Conservation (phyloP, 116 monocot genomes). For the Phalaenopsis hybrid region DNA sequence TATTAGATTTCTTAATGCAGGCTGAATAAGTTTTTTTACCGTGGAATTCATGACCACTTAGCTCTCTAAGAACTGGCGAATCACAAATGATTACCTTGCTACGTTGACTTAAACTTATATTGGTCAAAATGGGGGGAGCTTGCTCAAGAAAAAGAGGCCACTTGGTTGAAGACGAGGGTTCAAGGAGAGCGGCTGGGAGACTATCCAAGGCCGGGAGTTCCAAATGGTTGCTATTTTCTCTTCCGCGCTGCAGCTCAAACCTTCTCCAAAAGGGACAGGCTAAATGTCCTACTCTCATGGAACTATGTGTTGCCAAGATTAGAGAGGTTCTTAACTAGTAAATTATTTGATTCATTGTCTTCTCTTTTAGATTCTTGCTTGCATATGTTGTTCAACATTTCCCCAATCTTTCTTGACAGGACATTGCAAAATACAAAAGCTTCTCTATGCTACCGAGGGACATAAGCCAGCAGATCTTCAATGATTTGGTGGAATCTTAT, state of each 20-base stretch:
- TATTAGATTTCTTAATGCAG: neutral
- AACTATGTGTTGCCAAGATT: slow-evolving; percentile 43
- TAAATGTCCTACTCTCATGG: slow-evolving; percentile 46
- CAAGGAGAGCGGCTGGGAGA: slow-evolving; percentile 12
- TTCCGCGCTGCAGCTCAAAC: slow-evolving; percentile 31
- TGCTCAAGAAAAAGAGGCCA: slow-evolving; percentile 45
- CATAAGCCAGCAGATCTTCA: slow-evolving; percentile 94
- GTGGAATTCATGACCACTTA: neutral
- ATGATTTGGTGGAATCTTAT: slow-evolving; percentile 66
- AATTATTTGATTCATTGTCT: neutral
- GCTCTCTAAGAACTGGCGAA: neutral
- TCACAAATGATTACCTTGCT: neutral
- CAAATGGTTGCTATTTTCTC: slow-evolving; percentile 43
- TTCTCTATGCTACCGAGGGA: slow-evolving; percentile 93
- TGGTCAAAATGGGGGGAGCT: slow-evolving; percentile 38
- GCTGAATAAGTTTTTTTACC: neutral
- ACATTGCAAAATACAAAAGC: slow-evolving; percentile 58
- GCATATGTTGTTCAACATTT: neutral
- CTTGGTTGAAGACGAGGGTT: slow-evolving; percentile 24
- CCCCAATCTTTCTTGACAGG: slow-evolving; percentile 35
- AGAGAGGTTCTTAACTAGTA: slow-evolving; percentile 28
- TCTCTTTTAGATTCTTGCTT: neutral
- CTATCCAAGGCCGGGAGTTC: slow-evolving; percentile 45
- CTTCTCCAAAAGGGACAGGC: slow-evolving; percentile 13
- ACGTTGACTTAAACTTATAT: neutral